Percentiles rank a stretch among this genome's conserved stretches.
These are phyloP conservation scores for Gamsiella multidivaricata DNA, from an alignment of 192 early-diverging fungal species.

Conservation along the genomic window DNA sequence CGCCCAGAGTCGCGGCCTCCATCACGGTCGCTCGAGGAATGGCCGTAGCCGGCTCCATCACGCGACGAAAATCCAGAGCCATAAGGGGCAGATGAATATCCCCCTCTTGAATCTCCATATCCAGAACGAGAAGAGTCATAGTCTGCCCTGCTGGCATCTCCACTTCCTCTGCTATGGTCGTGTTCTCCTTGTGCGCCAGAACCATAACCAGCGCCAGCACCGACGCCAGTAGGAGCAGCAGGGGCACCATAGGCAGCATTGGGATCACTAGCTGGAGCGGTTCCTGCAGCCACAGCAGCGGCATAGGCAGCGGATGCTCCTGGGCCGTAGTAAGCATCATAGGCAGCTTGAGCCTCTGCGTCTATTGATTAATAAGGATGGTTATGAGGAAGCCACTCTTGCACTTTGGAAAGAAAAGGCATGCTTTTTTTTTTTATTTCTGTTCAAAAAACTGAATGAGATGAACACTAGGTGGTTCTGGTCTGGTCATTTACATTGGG, in stretches of 20 bases:
- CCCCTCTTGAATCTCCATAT: conserved; percentile 8
- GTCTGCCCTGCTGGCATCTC: conserved; percentile 18
- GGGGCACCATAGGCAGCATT: conserved; percentile 8
- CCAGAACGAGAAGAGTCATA: conserved; percentile 20
- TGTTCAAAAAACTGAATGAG: neutral
- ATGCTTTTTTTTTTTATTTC: neutral
- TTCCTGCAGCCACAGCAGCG: conserved; percentile 25
- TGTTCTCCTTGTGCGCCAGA: conserved; percentile 6
- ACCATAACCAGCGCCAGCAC: conserved; percentile 13
- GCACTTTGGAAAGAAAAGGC: neutral
- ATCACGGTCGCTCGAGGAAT: conserved; percentile 28
- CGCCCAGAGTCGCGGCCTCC: conserved; percentile 25
- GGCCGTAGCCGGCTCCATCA: conserved; percentile 1
- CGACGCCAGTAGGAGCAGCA: neutral
- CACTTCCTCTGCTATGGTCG: too few species aligned
- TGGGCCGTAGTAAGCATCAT: conserved; percentile 51
- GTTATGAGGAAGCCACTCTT: neutral
- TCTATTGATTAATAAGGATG: conserved; percentile 15
- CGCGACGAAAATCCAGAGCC: conserved; percentile 10
- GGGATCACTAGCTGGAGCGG: conserved; percentile 4
- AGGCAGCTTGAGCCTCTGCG: conserved; percentile 47
- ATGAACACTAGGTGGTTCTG: neutral
- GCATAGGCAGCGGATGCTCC: conserved; percentile 50
- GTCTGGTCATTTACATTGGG: conserved; percentile 46
- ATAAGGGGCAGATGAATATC: conserved; percentile 24